Conservation (phyloP, 2,329 filamentous ascomycete genomes). For the Ophiostoma populinum region DNA sequence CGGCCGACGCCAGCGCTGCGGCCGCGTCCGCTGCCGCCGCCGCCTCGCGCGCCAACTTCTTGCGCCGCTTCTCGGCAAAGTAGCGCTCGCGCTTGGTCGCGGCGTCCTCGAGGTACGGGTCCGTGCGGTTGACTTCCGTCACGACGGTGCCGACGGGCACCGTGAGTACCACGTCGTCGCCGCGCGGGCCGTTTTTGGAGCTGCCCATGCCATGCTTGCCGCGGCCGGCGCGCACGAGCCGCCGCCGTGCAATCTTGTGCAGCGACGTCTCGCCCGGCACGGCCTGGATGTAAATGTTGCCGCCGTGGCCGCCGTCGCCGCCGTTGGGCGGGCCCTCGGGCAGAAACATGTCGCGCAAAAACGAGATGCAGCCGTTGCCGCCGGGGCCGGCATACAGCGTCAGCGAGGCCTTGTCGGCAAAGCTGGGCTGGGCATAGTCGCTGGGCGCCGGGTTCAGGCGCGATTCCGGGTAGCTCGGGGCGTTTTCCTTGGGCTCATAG, state of each 20-base stretch:
- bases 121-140: conserved; percentile 60
- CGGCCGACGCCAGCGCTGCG: neutral
- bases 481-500: conserved; percentile 9
- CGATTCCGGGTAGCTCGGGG: conserved; percentile 19
- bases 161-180: conserved; percentile 72
- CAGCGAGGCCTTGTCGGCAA: conserved; percentile 71
- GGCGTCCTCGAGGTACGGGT: conserved; percentile 55
- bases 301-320: conserved; percentile 81
- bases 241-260: conserved; percentile 71
- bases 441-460: conserved; percentile 68
- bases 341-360: conserved; percentile 79
- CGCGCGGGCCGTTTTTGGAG: conserved; percentile 55
- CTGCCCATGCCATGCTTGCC: conserved; percentile 69
- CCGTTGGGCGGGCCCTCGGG: conserved; percentile 83
- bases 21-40: conserved; percentile 3
- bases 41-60: neutral
- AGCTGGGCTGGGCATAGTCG: conserved; percentile 68
- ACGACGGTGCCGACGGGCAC: conserved; percentile 90
- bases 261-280: conserved; percentile 80
- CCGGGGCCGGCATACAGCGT: conserved; percentile 64
- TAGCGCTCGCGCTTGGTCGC: conserved; percentile 14
- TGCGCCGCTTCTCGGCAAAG: conserved; percentile 4
- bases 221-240: conserved; percentile 55
- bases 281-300: conserved; percentile 87
- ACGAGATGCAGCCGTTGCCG: conserved; percentile 87